Percentiles rank a stretch among this genome's conserved stretches.
Conservation (phyloP, 2,329 filamentous ascomycete genomes). For the Plectosphaerella cucumerina region DNA sequence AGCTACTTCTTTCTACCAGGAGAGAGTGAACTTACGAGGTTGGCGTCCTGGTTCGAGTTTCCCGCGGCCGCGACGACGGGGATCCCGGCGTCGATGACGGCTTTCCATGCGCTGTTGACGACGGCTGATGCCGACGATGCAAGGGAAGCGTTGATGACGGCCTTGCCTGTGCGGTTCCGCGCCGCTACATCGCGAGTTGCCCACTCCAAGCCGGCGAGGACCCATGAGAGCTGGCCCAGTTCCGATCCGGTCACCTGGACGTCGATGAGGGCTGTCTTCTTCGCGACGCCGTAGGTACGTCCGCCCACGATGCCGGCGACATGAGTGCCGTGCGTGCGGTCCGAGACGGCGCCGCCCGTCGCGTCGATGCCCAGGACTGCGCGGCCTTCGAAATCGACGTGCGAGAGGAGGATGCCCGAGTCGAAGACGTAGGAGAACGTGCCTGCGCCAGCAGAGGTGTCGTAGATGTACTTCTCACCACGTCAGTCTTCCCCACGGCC, state of each 20-base stretch:
- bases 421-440: constrained; percentile 21
- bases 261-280: constrained; percentile 33
- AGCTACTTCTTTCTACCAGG: neutral
- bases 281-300: constrained; percentile 38
- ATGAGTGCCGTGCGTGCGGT: constrained; percentile 40
- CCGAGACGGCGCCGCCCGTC: constrained; percentile 23
- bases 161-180: constrained; percentile 29
- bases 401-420: constrained; percentile 17
- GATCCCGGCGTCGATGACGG: constrained; percentile 39
- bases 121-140: constrained; percentile 38
- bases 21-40: neutral
- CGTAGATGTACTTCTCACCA: constrained; percentile 14
- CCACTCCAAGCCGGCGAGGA: constrained; percentile 30
- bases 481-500: too few relatives aligned
- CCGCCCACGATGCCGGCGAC: constrained; percentile 39
- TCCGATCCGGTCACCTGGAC: constrained; percentile 37
- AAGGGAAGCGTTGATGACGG: constrained; percentile 53
- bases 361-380: constrained; percentile 32
- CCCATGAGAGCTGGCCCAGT: neutral
- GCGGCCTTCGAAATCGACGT: constrained; percentile 35
- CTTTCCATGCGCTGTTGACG: constrained; percentile 44
- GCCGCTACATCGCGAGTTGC: constrained; percentile 38
- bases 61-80: constrained; percentile 51
- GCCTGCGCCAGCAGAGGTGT: constrained; percentile 14
- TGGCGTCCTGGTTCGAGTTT: constrained; percentile 34